Base-by-base conservation (phyloP, 78 protist species). In the Emiliania huxleyi region DNA sequence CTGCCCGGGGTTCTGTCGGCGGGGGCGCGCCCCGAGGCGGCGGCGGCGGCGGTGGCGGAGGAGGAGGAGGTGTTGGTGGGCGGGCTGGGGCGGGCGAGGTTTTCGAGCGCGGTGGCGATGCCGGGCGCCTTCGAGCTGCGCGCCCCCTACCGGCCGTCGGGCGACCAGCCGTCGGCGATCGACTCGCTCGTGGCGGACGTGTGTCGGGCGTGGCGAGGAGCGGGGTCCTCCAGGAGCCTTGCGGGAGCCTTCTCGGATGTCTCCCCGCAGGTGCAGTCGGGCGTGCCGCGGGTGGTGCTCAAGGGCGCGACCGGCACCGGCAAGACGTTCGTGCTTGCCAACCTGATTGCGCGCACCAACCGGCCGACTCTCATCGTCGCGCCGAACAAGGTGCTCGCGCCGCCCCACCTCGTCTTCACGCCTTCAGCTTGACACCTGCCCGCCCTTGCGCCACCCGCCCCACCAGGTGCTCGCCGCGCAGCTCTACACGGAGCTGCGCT, bases 301-400 rank as follows among this genome's bases (percentile, higher is more conserved):
- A 19, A 38, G 18, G 91, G 69, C 37, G 71, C 73, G 18, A 49
- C 73, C 26, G 91, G 75, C 71, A 93, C 94, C 35, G 94, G 94
- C 55, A 93, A 93, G 87, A 93, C 94, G 4, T 93, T 62, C 19
- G 91, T 71, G 25, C 87, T 93, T 91, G 94, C 94, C 21, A 4
- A 69, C 26, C 18, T 87, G 33, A 71, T 93, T 52, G 91, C 40
- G 0, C 11, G 5, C 33, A 18, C 15, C 40, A 29, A 71, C 88
- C 19, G 22, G 35, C 92, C 94, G 44, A 87, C 94, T 33, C 91
- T 93, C 55, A 22, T 93, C 52, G 37, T 93, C 37, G 94, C 94
- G 38, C 94, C 94, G 21, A 93, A 93, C 84, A 93, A 93, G 91
- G 90, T 85, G 77, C n/a, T 0, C 38, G 46, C 62, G 62, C 62